phyloP scores from a whole-genome alignment of 169 alveolate species.

The Condylostoma magnum region DNA sequence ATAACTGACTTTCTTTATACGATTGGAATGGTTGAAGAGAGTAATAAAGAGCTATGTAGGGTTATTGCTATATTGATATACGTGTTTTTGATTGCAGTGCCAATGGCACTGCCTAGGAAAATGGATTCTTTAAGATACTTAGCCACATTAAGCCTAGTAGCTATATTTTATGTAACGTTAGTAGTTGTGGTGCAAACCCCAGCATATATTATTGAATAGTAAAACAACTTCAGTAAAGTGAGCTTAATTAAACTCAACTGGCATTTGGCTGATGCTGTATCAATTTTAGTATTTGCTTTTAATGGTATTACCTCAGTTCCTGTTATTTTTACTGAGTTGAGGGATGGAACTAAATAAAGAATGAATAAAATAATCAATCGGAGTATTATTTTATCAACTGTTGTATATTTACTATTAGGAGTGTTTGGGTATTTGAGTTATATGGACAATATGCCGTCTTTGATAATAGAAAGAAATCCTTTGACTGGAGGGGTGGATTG shows the following conservation, averaged over 20 bases:
- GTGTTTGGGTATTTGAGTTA: constrained; percentile 11
- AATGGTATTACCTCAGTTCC: not conserved
- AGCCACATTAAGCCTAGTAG: not conserved
- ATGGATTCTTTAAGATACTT: not conserved
- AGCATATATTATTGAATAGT: not conserved
- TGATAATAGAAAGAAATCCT: not conserved
- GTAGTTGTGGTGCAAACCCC: not conserved
- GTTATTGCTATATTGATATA: not conserved
- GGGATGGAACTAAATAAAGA: not conserved
- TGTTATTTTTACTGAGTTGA: not conserved
- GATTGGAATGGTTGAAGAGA: not conserved
- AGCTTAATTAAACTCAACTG: not conserved
- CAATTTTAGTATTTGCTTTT: not conserved
- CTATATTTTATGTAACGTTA: not conserved
- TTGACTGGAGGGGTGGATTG: not conserved
- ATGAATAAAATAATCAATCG: not conserved
- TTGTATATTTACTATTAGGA: not conserved
- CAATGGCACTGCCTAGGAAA: not conserved
- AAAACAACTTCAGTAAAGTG: no score
- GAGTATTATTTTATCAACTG: not conserved
- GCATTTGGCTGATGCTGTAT: not conserved
- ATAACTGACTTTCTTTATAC: no score
- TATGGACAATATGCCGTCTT: constrained; percentile 14
- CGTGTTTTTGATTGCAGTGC: not conserved
- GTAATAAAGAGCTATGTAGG: not conserved